A percentile compares a stretch with the other conserved stretches of the same genome.
These are phyloP conservation scores for Stentor coeruleus DNA, from an alignment of 73 alveolate species.

Conservation along the genomic window DNA sequence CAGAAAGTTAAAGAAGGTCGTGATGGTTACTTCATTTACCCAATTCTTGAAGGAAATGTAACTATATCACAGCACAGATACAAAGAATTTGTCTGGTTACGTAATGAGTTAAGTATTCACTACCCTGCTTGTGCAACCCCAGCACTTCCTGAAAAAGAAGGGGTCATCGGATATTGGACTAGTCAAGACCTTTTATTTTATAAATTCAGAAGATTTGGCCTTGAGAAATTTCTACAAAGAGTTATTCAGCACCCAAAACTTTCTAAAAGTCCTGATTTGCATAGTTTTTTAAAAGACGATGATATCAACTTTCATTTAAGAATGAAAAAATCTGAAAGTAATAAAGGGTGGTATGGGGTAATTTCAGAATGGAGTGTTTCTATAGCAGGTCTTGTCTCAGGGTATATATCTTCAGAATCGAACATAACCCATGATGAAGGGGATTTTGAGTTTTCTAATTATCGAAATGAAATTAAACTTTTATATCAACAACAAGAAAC, in stretches of 20 bases:
- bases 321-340: neutral
- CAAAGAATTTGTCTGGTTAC: conserved; percentile 7
- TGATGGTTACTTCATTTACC: neutral
- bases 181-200: conserved; percentile 6
- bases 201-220: neutral
- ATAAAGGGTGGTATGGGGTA: conserved; percentile 13
- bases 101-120: neutral
- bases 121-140: conserved; percentile 10
- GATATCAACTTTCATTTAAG: neutral
- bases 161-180: conserved; percentile 8
- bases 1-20: conserved; percentile 12
- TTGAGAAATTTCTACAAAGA: neutral
- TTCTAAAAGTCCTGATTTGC: neutral
- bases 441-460: neutral
- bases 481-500: neutral
- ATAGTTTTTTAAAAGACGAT: neutral
- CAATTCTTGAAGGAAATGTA: neutral
- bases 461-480: neutral
- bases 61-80: neutral
- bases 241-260: neutral
- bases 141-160: conserved; percentile 24
- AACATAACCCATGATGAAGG: conserved; percentile 7
- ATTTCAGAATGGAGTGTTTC: neutral
- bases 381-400: neutral
- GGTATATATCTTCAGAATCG: neutral